Evolutionary conservation across 805 yeast species (phyloP).

Genomic region (Schwanniomyces yamadae): DNA sequence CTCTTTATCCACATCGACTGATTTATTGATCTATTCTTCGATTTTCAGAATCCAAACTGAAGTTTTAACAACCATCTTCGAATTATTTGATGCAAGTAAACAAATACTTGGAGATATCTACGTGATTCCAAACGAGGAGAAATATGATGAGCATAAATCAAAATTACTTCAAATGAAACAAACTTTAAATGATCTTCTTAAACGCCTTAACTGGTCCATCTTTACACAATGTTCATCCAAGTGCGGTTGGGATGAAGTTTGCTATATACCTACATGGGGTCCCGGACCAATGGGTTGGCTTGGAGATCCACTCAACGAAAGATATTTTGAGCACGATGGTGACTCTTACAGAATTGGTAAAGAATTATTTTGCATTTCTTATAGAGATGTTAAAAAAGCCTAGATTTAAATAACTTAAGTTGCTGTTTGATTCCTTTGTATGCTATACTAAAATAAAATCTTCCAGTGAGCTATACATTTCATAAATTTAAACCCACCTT

Average conservation of each 20-base stretch:
- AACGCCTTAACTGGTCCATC: constrained; percentile 33
- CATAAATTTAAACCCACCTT: no score
- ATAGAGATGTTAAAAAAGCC: constrained; percentile 4
- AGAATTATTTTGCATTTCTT: constrained; percentile 8
- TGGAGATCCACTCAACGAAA: no score
- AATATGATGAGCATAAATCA: constrained; percentile 13
- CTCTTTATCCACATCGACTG: constrained; percentile 37
- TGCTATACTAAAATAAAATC: no score
- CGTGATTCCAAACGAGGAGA: constrained; percentile 12
- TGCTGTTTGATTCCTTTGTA: no score
- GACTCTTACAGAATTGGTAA: constrained; percentile 8
- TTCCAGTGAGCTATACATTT: no score
- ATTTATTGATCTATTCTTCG: constrained; percentile 51
- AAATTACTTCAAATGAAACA: constrained; percentile 2
- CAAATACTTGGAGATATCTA: constrained; percentile 20
- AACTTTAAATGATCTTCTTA: neutral
- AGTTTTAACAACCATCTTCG: constrained; percentile 37
- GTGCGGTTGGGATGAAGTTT: constrained; percentile 49
- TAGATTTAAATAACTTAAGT: no score
- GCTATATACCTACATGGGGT: constrained; percentile 62
- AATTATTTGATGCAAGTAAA: constrained; percentile 30
- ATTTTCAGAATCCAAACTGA: constrained; percentile 37
- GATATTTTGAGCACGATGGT: constrained; percentile 10
- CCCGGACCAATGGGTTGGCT: constrained; percentile 29
- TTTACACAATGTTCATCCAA: constrained; percentile 39